Evolutionary conservation across 176 grass and related monocot genomes (phyloP).

Genomic region (Avena insularis): DNA sequence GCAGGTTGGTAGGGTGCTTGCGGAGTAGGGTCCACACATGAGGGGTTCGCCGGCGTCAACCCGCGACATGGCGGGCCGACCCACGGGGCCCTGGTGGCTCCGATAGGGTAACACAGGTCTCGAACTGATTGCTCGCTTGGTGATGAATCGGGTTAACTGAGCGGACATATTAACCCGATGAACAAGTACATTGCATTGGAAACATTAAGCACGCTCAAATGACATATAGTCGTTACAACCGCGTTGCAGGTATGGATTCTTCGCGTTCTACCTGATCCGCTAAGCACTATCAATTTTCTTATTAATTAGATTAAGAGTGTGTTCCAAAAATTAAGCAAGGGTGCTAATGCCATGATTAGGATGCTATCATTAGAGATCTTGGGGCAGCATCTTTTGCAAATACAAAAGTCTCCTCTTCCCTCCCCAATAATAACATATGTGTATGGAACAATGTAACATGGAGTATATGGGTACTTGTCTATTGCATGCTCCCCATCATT

Average conservation of each 20-base stretch:
- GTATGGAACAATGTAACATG: constrained; percentile 63
- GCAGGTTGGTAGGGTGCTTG: neutral
- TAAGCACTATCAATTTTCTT: neutral
- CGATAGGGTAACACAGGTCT: neutral
- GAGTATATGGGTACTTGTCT: constrained; percentile 38
- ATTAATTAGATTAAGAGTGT: neutral
- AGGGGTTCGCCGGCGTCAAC: constrained; percentile 44
- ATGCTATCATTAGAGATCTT: constrained; percentile 59
- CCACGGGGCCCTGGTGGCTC: neutral
- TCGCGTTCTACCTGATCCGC: neutral
- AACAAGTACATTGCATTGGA: neutral
- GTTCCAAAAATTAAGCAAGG: neutral
- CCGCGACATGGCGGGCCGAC: constrained; percentile 50
- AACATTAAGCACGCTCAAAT: neutral
- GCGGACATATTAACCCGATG: too few species aligned
- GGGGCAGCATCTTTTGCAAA: constrained; percentile 51
- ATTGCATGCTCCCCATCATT: constrained; percentile 23
- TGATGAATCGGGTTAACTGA: neutral
- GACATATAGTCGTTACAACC: neutral
- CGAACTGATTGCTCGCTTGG: neutral
- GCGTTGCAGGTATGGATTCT: neutral
- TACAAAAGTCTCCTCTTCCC: constrained; percentile 26
- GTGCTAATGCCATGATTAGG: constrained; percentile 55
- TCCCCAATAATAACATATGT: constrained; percentile 44
- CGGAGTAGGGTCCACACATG: constrained; percentile 49